Evolutionary conservation across 2,329 filamentous ascomycete genomes (phyloP).

Genomic region (Colletotrichum orchidophilum): DNA sequence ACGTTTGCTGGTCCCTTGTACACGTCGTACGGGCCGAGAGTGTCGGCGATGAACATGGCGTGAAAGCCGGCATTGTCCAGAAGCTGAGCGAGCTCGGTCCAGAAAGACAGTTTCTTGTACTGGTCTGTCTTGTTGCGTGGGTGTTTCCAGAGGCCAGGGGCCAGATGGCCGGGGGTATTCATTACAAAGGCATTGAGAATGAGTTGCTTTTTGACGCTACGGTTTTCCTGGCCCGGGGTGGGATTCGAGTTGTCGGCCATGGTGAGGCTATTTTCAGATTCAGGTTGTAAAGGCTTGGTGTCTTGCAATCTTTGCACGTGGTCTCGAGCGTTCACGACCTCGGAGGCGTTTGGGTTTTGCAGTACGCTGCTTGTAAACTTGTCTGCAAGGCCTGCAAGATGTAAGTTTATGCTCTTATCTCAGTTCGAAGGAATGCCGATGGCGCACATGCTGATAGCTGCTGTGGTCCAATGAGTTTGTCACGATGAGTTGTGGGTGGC

Average conservation of each 20-base stretch:
- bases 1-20: neutral
- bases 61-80: neutral
- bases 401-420: neutral
- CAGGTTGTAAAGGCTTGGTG: neutral
- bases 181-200: neutral
- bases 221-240: neutral
- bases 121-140: neutral
- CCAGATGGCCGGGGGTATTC: neutral
- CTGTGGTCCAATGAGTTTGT: constrained; percentile 39
- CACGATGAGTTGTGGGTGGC: neutral
- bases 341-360: neutral
- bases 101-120: neutral
- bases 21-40: neutral
- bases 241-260: neutral
- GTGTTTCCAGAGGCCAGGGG: neutral
- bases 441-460: neutral
- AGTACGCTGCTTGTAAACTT: neutral
- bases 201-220: neutral
- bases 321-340: too few species aligned
- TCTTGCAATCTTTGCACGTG: neutral
- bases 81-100: neutral
- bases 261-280: neutral
- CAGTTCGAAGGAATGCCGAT: neutral
- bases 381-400: too few species aligned
- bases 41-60: neutral